Conservation (phyloP, 2,329 filamentous ascomycete species). For the Ceratocystiopsis brevicomis region DNA sequence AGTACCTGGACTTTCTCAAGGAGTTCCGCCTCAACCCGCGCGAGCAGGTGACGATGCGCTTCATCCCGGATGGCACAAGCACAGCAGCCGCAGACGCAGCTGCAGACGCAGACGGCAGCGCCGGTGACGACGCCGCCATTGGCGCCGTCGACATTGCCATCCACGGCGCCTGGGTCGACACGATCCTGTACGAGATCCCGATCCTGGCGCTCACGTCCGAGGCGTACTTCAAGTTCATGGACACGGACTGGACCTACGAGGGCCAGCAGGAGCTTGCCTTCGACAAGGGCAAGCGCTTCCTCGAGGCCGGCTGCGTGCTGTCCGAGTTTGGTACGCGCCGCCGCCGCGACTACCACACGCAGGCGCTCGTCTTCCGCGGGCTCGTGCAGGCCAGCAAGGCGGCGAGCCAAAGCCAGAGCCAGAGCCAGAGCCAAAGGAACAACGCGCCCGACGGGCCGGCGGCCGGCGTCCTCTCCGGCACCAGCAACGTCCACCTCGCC, state of each 20-base stretch:
- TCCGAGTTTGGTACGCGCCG: constrained; percentile 89
- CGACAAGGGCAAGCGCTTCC: constrained; percentile 56
- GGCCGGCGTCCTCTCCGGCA: constrained; percentile 61
- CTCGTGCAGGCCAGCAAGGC: constrained; percentile 63
- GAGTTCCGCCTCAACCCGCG: constrained; percentile 65
- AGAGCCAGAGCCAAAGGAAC: too few relatives aligned
- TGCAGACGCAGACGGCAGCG: constrained; percentile 29
- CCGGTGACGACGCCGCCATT: constrained; percentile 22
- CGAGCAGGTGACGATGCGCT: constrained; percentile 58
- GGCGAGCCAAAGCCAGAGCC: too few relatives aligned
- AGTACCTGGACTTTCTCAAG: constrained; percentile 66
- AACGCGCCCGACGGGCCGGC: constrained; percentile 36
- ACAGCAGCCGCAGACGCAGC: constrained; percentile 20
- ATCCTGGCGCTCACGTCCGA: constrained; percentile 82
- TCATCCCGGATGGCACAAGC: constrained; percentile 23
- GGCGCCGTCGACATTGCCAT: constrained; percentile 64
- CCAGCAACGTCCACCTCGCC: constrained; percentile 91
- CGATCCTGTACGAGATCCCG: constrained; percentile 94
- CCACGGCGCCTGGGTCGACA: constrained; percentile 76
- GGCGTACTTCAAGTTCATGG: constrained; percentile 93
- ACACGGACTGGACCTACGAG: constrained; percentile 77
- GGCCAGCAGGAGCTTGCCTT: constrained; percentile 74
- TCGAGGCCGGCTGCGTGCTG: constrained; percentile 70
- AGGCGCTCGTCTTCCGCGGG: constrained; percentile 77
- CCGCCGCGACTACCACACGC: constrained; percentile 83